A percentile compares a stretch with the other conserved stretches of the same genome.
Conservation (phyloP, 768 basidiomycete genomes). For the Dendrothele bispora region DNA sequence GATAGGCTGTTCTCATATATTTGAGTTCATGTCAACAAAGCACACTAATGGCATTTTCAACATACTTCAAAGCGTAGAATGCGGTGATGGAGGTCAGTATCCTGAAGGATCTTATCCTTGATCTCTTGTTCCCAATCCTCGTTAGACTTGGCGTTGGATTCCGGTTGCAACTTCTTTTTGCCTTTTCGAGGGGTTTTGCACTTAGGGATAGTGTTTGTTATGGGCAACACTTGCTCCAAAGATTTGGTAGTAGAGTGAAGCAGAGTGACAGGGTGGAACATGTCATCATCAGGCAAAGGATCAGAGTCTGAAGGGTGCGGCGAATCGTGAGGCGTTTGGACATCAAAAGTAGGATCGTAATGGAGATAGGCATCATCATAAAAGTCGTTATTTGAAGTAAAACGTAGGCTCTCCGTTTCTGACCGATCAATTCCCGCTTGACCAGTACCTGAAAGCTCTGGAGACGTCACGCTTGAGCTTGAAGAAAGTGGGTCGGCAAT, state of each 20-base stretch:
- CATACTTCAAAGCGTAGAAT: slow-evolving; percentile 68
- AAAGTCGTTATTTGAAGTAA: slow-evolving; percentile 10
- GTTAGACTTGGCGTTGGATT: slow-evolving; percentile 25
- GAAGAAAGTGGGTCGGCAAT: slow-evolving; percentile 10
- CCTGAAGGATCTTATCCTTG: slow-evolving; percentile 39
- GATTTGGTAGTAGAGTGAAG: too few species aligned
- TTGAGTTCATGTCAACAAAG: not conserved
- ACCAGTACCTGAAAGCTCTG: slow-evolving; percentile 10
- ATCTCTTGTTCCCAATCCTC: slow-evolving; percentile 43
- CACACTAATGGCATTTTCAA: not conserved
- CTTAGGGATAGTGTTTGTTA: not conserved
- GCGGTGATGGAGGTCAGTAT: slow-evolving; percentile 50
- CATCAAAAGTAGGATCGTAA: slow-evolving; percentile 35
- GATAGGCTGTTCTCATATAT: slow-evolving; percentile 66
- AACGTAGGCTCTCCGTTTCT: too few species aligned
- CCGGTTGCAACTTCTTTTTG: slow-evolving; percentile 11
- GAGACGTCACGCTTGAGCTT: slow-evolving; percentile 31
- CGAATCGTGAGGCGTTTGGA: too few species aligned
- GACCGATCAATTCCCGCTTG: too few species aligned
- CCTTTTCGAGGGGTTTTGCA: not conserved
- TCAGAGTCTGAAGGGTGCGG: too few species aligned
- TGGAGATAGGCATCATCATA: slow-evolving; percentile 34
- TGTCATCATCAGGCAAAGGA: too few species aligned
- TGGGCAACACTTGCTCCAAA: not conserved
- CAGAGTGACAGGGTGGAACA: too few species aligned